These are phyloP conservation scores for Serendipita sp. DNA, from an alignment of 768 basidiomycete species.

Conservation along the genomic window DNA sequence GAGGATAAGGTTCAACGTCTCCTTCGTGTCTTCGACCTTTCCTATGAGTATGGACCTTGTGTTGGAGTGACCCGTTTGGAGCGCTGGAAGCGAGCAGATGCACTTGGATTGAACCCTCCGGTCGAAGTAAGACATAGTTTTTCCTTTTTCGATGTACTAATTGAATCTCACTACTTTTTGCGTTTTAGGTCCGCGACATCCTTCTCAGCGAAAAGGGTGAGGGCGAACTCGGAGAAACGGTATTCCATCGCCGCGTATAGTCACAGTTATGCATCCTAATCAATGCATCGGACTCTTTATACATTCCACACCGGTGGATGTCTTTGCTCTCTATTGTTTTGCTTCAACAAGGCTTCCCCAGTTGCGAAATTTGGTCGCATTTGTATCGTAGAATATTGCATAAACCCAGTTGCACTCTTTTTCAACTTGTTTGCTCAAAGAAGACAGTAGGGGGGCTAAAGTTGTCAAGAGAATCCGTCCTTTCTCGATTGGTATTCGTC, in stretches of 20 bases:
- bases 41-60: slow-evolving; percentile 69
- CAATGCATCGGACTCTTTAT: too few species aligned
- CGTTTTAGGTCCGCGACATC: slow-evolving; percentile 54
- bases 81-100: slow-evolving; percentile 72
- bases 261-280: too few species aligned
- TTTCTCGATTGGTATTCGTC: too few species aligned
- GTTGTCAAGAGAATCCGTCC: too few species aligned
- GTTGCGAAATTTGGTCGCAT: too few species aligned
- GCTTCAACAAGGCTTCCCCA: too few species aligned
- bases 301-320: too few species aligned
- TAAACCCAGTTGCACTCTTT: too few species aligned
- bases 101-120: slow-evolving; percentile 67
- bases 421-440: too few species aligned
- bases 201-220: slow-evolving; percentile 51
- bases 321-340: too few species aligned
- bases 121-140: slow-evolving; percentile 35
- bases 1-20: slow-evolving; percentile 54
- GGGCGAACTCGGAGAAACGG: slow-evolving; percentile 19
- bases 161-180: background rate
- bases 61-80: slow-evolving; percentile 65
- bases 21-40: slow-evolving; percentile 63
- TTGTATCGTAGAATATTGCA: too few species aligned
- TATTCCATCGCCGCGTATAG: slow-evolving; percentile 3
- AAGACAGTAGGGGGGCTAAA: too few species aligned
- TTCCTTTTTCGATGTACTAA: background rate